Conservation (phyloP, 768 basidiomycete species). For the Kwoniella bestiolae region DNA sequence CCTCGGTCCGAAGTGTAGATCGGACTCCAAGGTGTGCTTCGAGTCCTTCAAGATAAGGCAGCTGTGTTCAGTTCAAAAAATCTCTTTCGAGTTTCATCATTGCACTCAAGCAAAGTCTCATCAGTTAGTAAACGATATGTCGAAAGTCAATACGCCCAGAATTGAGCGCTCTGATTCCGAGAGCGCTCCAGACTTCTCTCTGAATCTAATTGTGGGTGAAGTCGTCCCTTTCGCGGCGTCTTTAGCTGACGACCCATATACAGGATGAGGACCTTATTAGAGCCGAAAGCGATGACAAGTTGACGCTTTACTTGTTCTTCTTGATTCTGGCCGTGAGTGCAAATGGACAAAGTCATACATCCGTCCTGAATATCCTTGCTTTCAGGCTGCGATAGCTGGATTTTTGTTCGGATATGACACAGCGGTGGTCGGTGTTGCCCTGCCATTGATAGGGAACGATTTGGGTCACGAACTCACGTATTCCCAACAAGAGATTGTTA, state of each 20-base stretch:
- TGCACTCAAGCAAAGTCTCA: no score
- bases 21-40: no score
- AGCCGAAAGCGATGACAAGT: conserved; percentile 25
- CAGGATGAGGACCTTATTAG: conserved; percentile 21
- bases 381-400: conserved; percentile 27
- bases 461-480: conserved; percentile 7
- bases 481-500: conserved; percentile 28
- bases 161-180: no score
- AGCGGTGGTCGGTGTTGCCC: conserved; percentile 17
- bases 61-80: no score
- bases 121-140: no score
- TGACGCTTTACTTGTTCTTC: conserved; percentile 20
- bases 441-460: conserved; percentile 22
- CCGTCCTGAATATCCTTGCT: conserved; percentile 1
- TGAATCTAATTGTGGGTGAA: no score
- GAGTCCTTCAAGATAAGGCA: no score
- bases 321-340: conserved; percentile 13
- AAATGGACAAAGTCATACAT: neutral
- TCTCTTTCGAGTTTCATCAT: no score
- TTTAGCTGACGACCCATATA: neutral
- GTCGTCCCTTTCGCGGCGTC: no score
- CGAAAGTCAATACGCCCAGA: no score
- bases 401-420: conserved; percentile 29
- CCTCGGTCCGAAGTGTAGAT: no score
- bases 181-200: no score